Evolutionary conservation across 169 alveolate genomes (phyloP).

Genomic region (Plasmodium adleri): DNA sequence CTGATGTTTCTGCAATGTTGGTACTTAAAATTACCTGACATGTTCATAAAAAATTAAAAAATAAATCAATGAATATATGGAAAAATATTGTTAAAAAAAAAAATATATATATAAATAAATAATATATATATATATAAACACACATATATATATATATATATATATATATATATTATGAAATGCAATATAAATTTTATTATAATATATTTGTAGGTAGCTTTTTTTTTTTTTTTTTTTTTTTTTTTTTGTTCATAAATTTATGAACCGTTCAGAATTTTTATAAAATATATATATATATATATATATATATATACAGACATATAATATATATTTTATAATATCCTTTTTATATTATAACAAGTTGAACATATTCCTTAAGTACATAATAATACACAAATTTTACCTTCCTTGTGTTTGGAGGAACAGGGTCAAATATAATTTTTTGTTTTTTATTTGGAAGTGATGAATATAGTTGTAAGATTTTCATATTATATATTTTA

Average conservation of each 20-base stretch:
- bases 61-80: not conserved
- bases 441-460: slow-evolving; percentile 89
- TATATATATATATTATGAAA: not conserved
- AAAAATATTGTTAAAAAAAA: not conserved
- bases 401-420: slow-evolving; percentile 77
- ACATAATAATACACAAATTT: not conserved
- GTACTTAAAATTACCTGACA: slow-evolving; percentile 90
- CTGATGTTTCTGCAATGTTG: slow-evolving; percentile 97
- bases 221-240: too few species aligned
- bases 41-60: not conserved
- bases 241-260: too few species aligned
- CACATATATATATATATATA: not conserved
- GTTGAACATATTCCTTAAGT: too few species aligned
- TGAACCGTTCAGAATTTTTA: not conserved
- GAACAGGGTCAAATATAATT: slow-evolving; percentile 88
- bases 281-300: slow-evolving; percentile 1
- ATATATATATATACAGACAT: not conserved
- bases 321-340: too few species aligned
- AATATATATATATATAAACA: not conserved
- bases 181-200: too few species aligned
- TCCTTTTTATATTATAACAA: too few species aligned
- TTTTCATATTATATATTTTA: slow-evolving; percentile 61
- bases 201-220: too few species aligned
- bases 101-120: not conserved
- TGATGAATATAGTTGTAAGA: slow-evolving; percentile 85